Percentiles rank a stretch among this genome's conserved stretches.
phyloP scores from a whole-genome alignment of 805 yeast genomes.

The Soucietia sequanensis region DNA sequence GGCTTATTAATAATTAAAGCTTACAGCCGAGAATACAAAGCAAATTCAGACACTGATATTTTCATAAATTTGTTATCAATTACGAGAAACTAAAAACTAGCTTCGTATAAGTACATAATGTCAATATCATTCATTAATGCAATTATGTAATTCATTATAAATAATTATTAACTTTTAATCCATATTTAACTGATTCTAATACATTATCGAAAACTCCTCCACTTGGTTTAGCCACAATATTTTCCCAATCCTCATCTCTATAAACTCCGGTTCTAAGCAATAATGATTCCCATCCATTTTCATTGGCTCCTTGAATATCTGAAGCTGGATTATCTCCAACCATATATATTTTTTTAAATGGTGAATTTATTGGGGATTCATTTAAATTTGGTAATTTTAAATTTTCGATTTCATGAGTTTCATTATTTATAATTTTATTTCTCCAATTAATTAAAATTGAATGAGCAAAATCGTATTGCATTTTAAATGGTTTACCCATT shows the following conservation, averaged over 20 bases:
- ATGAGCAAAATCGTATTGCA: conserved; percentile 83
- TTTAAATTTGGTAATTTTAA: conserved; percentile 47
- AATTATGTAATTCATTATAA: too few species aligned
- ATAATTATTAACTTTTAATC: conserved; percentile 7
- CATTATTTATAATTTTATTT: conserved; percentile 26
- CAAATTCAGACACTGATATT: too few species aligned
- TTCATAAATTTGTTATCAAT: too few species aligned
- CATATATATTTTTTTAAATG: conserved; percentile 73
- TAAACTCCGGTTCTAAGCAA: conserved; percentile 89
- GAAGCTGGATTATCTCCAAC: conserved; percentile 96
- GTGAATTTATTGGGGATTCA: conserved; percentile 27
- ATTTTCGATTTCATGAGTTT: conserved; percentile 7
- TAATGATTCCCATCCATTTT: conserved; percentile 85
- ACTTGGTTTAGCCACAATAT: conserved; percentile 41
- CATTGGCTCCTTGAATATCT: conserved; percentile 87
- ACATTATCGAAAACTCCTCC: conserved; percentile 52
- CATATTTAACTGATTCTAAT: conserved; percentile 36
- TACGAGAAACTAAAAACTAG: too few species aligned
- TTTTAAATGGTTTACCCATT: conserved; percentile 77
- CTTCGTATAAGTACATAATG: too few species aligned
- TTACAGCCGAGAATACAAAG: too few species aligned
- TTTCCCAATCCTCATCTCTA: conserved; percentile 51
- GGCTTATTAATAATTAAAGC: too few species aligned
- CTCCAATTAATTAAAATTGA: conserved; percentile 61
- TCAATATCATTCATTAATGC: too few species aligned